These are phyloP conservation scores for Coemansia asiatica DNA, from an alignment of 192 early-diverging fungal species.

Conservation along the genomic window DNA sequence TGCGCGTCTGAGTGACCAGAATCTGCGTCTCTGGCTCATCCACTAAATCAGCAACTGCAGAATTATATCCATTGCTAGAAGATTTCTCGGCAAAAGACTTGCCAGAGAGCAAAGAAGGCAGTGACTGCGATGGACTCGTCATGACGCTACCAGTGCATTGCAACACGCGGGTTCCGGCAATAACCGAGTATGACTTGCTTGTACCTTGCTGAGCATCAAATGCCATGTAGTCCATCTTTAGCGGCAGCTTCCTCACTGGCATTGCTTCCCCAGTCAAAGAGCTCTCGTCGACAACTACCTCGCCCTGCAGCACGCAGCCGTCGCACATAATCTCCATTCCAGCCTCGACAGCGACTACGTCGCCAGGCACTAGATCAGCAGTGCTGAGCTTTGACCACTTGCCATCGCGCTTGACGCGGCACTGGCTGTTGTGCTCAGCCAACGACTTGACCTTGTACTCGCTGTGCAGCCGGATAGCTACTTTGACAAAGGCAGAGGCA, in stretches of 20 bases:
- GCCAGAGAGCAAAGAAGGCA: conserved; percentile 8
- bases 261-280: conserved; percentile 78
- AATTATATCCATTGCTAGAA: too few relatives aligned
- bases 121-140: background rate
- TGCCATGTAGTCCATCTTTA: conserved; percentile 55
- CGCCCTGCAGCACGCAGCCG: conserved; percentile 66
- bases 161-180: conserved; percentile 68
- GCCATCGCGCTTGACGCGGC: conserved; percentile 61
- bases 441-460: conserved; percentile 60
- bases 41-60: too few relatives aligned
- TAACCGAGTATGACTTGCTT: conserved; percentile 62
- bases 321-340: conserved; percentile 64
- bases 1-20: conserved; percentile 66
- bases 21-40: conserved; percentile 56
- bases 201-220: conserved; percentile 39
- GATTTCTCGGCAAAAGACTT: background rate
- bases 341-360: conserved; percentile 57
- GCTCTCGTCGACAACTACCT: conserved; percentile 73
- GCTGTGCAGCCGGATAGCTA: conserved; percentile 55
- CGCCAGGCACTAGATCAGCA: conserved; percentile 67
- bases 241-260: conserved; percentile 74
- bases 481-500: conserved; percentile 60
- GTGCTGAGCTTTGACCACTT: conserved; percentile 59
- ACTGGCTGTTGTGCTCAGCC: conserved; percentile 56
- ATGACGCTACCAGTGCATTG: conserved; percentile 48